Percentiles rank a stretch among this genome's conserved stretches.
phyloP scores from a whole-genome alignment of 225 moss, liverwort and hornwort species.

The Asterella californica region DNA sequence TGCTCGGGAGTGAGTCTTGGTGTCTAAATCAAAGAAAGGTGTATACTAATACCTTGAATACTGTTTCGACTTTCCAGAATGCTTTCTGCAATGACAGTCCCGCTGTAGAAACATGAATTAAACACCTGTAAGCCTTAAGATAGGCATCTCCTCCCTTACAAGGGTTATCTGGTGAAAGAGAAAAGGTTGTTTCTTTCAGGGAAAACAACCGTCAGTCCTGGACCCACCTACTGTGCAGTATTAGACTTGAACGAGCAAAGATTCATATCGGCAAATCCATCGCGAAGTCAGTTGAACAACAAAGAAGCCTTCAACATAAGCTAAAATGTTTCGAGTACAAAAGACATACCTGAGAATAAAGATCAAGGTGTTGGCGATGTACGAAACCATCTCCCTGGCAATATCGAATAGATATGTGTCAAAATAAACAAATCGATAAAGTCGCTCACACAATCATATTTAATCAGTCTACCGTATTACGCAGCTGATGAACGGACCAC shows the following conservation, averaged over 20 bases:
- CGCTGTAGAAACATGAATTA: conserved; percentile 40
- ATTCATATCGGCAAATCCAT: neutral
- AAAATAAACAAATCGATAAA: too few relatives aligned
- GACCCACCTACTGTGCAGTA: neutral
- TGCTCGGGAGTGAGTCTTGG: too few relatives aligned
- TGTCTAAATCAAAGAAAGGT: too few relatives aligned
- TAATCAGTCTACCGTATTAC: too few relatives aligned
- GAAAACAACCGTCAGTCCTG: too few relatives aligned
- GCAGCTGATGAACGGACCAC: too few relatives aligned
- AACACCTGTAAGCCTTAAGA: neutral
- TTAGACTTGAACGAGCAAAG: neutral
- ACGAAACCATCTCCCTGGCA: conserved; percentile 93
- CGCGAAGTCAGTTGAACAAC: neutral
- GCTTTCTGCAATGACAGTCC: conserved; percentile 82
- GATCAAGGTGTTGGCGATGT: conserved; percentile 93
- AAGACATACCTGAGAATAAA: conserved; percentile 74
- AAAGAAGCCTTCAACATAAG: neutral
- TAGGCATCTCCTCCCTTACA: neutral
- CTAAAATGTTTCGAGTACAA: neutral
- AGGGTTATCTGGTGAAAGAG: neutral
- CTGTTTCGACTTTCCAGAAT: conserved; percentile 59
- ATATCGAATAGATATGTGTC: neutral
- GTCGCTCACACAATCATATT: too few relatives aligned
- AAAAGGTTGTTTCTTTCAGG: neutral
- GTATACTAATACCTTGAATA: conserved; percentile 56